Conservation (phyloP, 768 basidiomycete species). For the Butyriboletus loyo region DNA sequence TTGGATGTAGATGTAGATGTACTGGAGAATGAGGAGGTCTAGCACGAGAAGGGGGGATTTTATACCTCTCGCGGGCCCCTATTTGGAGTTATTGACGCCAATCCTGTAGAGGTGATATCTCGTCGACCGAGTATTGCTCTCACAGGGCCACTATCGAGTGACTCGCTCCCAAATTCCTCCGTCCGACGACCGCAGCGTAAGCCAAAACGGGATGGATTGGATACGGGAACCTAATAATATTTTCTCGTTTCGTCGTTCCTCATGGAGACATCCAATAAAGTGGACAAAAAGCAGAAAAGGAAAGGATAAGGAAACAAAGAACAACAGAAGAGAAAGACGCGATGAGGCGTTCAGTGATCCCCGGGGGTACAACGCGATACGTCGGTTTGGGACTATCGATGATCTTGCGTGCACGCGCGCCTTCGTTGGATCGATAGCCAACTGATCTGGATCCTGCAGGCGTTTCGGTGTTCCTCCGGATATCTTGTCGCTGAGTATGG, state of each 20-base stretch:
- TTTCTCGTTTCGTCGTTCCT: not conserved
- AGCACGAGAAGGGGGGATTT: not conserved
- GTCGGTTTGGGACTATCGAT: not conserved
- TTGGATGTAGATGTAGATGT: not conserved
- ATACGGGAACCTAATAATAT: not conserved
- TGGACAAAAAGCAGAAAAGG: too few species aligned
- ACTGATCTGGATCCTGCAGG: not conserved
- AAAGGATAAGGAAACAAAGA: not conserved
- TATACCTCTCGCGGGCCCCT: conserved; percentile 1
- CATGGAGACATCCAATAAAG: not conserved
- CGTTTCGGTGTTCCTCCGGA: not conserved
- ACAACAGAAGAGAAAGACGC: not conserved
- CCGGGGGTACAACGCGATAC: not conserved
- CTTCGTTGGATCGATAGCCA: not conserved
- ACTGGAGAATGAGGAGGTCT: not conserved
- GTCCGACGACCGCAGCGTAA: not conserved
- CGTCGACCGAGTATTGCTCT: not conserved
- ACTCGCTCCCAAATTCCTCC: not conserved
- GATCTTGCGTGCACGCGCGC: not conserved
- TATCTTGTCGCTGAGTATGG: too few species aligned
- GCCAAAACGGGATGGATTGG: not conserved
- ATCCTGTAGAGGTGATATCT: not conserved
- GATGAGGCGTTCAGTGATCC: not conserved
- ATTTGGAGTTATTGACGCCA: conserved; percentile 2
- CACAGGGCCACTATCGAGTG: not conserved